These are phyloP conservation scores for Kwoniella dendrophila DNA, from an alignment of 768 basidiomycete species.

Conservation along the genomic window DNA sequence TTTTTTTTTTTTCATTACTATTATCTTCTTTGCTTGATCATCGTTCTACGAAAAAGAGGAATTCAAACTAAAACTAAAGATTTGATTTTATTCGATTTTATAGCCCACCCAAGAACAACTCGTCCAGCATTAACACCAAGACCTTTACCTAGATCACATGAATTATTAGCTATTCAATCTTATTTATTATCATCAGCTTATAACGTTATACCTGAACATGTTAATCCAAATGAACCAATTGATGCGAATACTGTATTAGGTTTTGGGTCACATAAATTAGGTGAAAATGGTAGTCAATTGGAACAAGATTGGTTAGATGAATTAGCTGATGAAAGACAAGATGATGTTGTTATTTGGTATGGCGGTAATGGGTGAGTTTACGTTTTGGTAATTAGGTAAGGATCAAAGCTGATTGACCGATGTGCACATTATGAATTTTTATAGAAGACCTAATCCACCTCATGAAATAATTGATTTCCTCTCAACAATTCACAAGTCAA, in stretches of 20 bases:
- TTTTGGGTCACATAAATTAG: constrained; percentile 30
- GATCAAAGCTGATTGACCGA: background rate
- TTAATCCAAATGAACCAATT: constrained; percentile 38
- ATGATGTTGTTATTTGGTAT: constrained; percentile 52
- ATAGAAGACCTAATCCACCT: constrained; percentile 17
- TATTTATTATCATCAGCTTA: constrained; percentile 46
- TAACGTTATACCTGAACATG: constrained; percentile 38
- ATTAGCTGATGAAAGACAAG: constrained; percentile 41
- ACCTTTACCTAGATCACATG: constrained; percentile 43
- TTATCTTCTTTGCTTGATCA: too few relatives aligned
- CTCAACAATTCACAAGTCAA: constrained; percentile 19
- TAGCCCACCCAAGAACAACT: constrained; percentile 18
- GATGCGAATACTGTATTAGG: constrained; percentile 46
- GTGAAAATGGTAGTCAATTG: constrained; percentile 22
- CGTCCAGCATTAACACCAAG: constrained; percentile 21
- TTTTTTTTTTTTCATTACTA: background rate
- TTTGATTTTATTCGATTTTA: background rate
- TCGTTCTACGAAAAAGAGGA: too few relatives aligned
- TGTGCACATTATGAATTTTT: background rate
- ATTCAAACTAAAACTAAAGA: background rate
- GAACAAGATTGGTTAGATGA: constrained; percentile 40
- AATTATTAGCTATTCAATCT: constrained; percentile 55
- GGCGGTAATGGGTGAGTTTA: constrained; percentile 36
- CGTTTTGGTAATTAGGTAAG: background rate
- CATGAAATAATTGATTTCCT: constrained; percentile 27